Evolutionary conservation across 2,329 filamentous ascomycete genomes (phyloP), one percentile per base, ranked within the genome.

Genomic region (Fusarium sacchari): DNA sequence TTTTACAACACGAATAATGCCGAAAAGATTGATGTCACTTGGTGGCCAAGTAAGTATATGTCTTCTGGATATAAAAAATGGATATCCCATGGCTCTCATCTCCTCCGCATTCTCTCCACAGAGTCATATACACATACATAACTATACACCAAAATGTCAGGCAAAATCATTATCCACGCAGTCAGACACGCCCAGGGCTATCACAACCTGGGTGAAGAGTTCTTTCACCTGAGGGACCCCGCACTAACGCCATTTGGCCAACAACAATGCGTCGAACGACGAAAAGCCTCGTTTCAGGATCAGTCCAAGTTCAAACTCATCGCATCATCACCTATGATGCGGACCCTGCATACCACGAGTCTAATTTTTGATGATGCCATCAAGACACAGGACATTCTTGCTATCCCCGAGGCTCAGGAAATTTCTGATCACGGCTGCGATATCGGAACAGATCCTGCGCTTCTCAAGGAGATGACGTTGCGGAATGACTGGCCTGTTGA

Each of bases 171-270:
- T 17, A 69, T 74, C 13, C 72, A 74, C 40, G 61, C 58, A n/a
- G 57, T 74, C 9, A 53, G 72, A 17, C 72, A 74, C 40, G 72
- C 64, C 13, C 68, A 74, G 12, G 72, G 72, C 20, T 74, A 52
- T 44, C 72, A 75, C 30, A 74, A 74, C 44, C 60, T 74, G 7
- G 72, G 72, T 4, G 69, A 72, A 14, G 72, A 74, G 36, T 73
- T 74, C 53, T 75, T 75, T 5, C 36, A 69, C 26, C 42, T 74
- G 12, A 34, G 28, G 28, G 72, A 74, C n/a, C 72, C 72, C 28
- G 46, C 57, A 49, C 64, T 74, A 32, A 74, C 72, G 14, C 72
- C 72, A 18, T 60, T 72, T 12, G 72, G 72, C 15, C 42, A 75
- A 26, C 60, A 75, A 40, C 72, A 74, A 55, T 70, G 72, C 28